Conservation (phyloP, 441 rosid species). For the Gossypium trilobum region DNA sequence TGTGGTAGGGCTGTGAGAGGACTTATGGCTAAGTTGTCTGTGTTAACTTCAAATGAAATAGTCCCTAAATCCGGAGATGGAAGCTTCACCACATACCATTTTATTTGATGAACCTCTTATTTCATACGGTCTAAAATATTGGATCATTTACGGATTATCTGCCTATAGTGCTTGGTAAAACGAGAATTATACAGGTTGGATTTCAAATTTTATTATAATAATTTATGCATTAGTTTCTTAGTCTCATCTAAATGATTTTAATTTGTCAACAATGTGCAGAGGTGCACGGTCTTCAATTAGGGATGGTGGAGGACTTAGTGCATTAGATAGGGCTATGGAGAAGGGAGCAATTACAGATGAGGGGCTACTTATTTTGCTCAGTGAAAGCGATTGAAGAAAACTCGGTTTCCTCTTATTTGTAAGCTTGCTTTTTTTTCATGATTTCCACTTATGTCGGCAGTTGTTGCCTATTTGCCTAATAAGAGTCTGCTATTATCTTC, state of each 20-base stretch:
- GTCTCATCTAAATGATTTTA: neutral
- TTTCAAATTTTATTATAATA: neutral
- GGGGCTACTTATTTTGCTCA: constrained; percentile 61
- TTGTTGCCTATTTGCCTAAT: neutral
- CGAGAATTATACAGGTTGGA: neutral
- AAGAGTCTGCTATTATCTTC: neutral
- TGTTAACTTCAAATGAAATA: neutral
- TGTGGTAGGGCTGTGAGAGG: neutral
- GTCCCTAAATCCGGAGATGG: neutral
- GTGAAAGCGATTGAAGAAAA: constrained; percentile 37
- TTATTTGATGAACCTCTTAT: neutral
- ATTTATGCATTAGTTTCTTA: neutral
- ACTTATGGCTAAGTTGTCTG: neutral
- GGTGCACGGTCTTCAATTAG: constrained; percentile 65
- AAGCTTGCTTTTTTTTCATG: neutral
- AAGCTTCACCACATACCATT: neutral
- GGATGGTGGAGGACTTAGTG: constrained; percentile 67
- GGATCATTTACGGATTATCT: neutral
- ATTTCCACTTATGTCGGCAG: neutral
- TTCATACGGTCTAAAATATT: neutral
- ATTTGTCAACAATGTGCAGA: constrained; percentile 29
- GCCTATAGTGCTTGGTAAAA: neutral
- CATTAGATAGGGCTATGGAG: constrained; percentile 85
- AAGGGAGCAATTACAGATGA: constrained; percentile 86
- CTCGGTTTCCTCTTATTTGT: neutral